Conservation (phyloP, 1,139 yeast genomes). For the Maudiozyma humilis region DNA sequence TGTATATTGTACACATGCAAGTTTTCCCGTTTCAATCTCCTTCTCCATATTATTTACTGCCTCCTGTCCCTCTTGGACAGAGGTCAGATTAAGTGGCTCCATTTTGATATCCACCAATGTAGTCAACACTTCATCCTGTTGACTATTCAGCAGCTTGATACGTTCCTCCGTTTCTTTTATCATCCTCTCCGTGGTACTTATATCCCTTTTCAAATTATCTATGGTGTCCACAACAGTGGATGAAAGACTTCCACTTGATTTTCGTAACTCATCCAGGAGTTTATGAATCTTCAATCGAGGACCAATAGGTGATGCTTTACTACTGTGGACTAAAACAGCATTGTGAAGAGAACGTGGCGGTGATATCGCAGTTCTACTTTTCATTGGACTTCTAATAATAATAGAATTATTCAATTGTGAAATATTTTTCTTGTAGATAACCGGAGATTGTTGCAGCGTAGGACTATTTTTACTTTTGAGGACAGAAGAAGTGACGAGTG, state of each 20-base stretch:
- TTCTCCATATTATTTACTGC: not conserved
- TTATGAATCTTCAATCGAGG: not conserved
- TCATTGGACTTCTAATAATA: conserved; percentile 3
- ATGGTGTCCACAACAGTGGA: not conserved
- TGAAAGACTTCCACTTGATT: conserved; percentile 1
- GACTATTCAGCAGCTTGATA: not conserved
- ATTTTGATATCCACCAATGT: conserved; percentile 1
- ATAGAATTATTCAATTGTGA: conserved; percentile 4
- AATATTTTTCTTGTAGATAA: conserved; percentile 12
- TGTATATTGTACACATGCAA: conserved; percentile 14
- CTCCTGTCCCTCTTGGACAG: not conserved
- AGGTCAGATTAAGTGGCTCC: not conserved
- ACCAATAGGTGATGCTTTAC: not conserved
- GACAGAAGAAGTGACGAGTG: conserved; percentile 24
- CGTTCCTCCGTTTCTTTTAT: not conserved
- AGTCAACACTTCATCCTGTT: conserved; percentile 1
- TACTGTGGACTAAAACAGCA: too few relatives aligned
- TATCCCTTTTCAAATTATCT: not conserved
- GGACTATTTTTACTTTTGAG: conserved; percentile 15
- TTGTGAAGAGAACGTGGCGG: too few relatives aligned
- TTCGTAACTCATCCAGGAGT: not conserved
- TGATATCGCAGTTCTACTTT: not conserved
- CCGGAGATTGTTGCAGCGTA: conserved; percentile 20
- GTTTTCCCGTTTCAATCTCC: not conserved
- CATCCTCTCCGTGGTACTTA: not conserved